These are phyloP conservation scores for Fusarium torreyae DNA, from an alignment of 2,329 filamentous ascomycete genomes.

Conservation along the genomic window DNA sequence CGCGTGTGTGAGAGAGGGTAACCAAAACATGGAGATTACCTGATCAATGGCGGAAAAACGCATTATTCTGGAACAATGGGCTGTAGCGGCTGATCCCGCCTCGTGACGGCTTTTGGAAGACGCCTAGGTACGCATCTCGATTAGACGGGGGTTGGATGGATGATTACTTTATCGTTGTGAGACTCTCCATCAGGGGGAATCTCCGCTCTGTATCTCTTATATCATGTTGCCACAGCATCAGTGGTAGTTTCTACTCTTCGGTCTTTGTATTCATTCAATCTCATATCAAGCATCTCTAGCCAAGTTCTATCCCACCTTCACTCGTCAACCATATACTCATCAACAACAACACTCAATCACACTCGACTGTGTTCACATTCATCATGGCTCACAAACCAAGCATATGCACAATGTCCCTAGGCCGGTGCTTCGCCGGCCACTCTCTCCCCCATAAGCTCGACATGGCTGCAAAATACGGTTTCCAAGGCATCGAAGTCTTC, in stretches of 20 bases:
- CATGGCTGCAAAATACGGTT: constrained; percentile 75
- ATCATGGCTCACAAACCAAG: constrained; percentile 71
- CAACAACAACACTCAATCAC: background rate
- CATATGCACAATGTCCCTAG: constrained; percentile 84
- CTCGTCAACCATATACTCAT: background rate
- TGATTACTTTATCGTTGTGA: constrained; percentile 8
- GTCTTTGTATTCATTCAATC: background rate
- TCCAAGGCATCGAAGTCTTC: constrained; percentile 82
- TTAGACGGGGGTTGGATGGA: constrained; percentile 22
- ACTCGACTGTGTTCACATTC: background rate
- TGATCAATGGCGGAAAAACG: constrained; percentile 4
- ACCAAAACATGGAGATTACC: constrained; percentile 9
- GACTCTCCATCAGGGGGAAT: constrained; percentile 21
- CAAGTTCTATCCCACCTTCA: constrained; percentile 7
- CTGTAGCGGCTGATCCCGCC: constrained; percentile 23
- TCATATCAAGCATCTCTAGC: constrained; percentile 1
- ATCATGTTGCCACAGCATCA: constrained; percentile 35
- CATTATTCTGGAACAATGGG: constrained; percentile 11
- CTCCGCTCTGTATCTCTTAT: constrained; percentile 26
- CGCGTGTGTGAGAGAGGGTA: background rate
- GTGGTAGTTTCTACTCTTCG: background rate
- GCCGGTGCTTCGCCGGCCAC: constrained; percentile 78
- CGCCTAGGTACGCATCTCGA: constrained; percentile 5
- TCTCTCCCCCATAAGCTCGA: constrained; percentile 76
- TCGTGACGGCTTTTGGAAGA: constrained; percentile 18